Base-by-base conservation (phyloP, 108 stramenopile species). In the Nitzschia putrida region DNA sequence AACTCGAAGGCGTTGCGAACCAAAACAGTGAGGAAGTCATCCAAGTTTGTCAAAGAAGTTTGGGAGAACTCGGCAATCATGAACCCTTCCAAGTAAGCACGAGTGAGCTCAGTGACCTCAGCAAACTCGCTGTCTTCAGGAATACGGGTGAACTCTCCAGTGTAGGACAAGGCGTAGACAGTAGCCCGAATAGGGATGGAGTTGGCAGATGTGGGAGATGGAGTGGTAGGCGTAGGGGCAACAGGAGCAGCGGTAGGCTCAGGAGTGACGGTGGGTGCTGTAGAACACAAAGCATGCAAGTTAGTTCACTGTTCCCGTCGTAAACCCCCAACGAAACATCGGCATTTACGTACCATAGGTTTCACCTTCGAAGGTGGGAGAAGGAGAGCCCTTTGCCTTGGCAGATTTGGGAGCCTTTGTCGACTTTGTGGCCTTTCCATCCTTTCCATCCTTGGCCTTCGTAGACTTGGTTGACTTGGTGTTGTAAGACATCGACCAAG, bases 1-100 rank as follows among this genome's bases (percentile, higher is more conserved):
- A 53, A 50, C 11, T 53, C 42, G 54, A 74, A 68, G 25, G 59
- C 26, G 25, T 69, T 59, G 24, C 64, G 37, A 39, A 58, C 57
- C 69, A 70, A 53, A 57, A 71, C 38, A 2, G 69, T 77, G 21
- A 77, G 50, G 47, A 77, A 77, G 57, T 65, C 64, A 40, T 77
- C 76, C 25, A 77, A 47, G 25, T 57, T 52, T 13, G 63, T 77
- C 21, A 77, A 47, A 3, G 68, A 54, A 16, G 76, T 77, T 53
- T 66, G 51, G 12, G 42, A 59, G 38, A 69, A 77, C 41, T 64
- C 53, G 8, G 45, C 57, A 21, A 40, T 45, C 51, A 77, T 57
- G 49, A 47, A 56, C 21, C 66, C 69, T 45, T 71, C 69, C 69
- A 77, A 53, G 65, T 57, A 77, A 13, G 8, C 14, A 4, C 61